Conservation (phyloP, 2,329 filamentous ascomycete genomes). For the Calonectria henricotiae region DNA sequence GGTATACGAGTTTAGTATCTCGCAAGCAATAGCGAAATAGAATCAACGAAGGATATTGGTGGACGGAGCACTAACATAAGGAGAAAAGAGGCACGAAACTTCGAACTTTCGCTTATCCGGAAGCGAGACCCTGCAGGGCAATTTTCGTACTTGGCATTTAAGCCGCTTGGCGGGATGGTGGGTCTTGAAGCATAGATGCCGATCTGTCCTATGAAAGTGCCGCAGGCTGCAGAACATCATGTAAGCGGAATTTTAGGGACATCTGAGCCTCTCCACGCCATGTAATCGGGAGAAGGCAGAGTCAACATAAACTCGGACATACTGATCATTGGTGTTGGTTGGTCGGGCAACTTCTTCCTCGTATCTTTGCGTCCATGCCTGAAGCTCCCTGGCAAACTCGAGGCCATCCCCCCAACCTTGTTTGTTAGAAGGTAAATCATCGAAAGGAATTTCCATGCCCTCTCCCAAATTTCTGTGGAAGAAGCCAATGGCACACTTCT, state of each 20-base stretch:
- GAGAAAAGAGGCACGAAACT: not conserved
- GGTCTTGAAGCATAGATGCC: not conserved
- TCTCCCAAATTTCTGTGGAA: not conserved
- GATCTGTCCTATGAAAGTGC: not conserved
- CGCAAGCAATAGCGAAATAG: not conserved
- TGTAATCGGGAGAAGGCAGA: not conserved
- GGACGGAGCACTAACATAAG: not conserved
- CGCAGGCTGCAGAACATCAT: not conserved
- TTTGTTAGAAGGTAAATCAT: not conserved
- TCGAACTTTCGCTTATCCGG: not conserved
- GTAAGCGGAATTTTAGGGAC: conserved; percentile 2
- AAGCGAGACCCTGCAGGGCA: not conserved
- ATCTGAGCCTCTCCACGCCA: not conserved
- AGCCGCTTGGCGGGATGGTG: not conserved
- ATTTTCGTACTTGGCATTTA: conserved; percentile 2
- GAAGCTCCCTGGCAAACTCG: not conserved
- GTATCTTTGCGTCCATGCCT: not conserved
- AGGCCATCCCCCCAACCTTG: not conserved
- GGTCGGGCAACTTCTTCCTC: not conserved
- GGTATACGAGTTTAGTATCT: not conserved
- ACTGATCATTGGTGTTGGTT: not conserved
- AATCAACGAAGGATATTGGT: not conserved
- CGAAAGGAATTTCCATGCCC: not conserved
- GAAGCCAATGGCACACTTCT: not conserved
- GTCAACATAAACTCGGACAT: not conserved